These are phyloP conservation scores for Hibiscus syriacus DNA, from an alignment of 345 rosid genomes.

Conservation along the genomic window DNA sequence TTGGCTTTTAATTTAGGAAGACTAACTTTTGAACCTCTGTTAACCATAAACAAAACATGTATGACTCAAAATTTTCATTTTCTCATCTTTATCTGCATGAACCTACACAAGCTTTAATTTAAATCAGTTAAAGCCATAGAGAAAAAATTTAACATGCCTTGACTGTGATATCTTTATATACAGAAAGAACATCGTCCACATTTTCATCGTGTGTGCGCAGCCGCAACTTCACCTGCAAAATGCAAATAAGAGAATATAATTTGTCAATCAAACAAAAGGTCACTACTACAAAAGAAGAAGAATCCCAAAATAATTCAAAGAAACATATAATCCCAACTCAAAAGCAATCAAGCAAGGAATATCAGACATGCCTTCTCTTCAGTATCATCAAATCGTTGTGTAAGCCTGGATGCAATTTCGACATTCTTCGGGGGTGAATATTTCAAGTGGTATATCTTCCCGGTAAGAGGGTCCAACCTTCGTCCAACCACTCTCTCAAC, in stretches of 20 bases:
- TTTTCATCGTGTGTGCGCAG: slow-evolving; percentile 68
- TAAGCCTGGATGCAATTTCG: slow-evolving; percentile 78
- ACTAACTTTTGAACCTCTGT: not conserved
- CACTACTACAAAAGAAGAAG: not conserved
- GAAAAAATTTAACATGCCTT: slow-evolving; percentile 46
- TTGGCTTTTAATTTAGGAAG: not conserved
- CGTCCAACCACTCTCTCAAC: slow-evolving; percentile 93
- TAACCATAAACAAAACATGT: not conserved
- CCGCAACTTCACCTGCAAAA: slow-evolving; percentile 69
- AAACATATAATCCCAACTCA: not conserved
- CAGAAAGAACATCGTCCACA: slow-evolving; percentile 76
- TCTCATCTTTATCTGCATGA: not conserved
- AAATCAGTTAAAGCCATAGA: not conserved
- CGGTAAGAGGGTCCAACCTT: slow-evolving; percentile 86
- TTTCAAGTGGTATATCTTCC: slow-evolving; percentile 87
- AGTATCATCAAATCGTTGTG: slow-evolving; percentile 91
- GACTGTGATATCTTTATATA: slow-evolving; percentile 62
- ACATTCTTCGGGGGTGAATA: slow-evolving; percentile 85
- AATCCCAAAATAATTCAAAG: not conserved
- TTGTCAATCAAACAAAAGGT: not conserved
- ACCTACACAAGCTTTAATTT: not conserved
- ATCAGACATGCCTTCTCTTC: slow-evolving; percentile 69
- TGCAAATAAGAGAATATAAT: not conserved
- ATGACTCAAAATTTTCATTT: not conserved
- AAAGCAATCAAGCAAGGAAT: not conserved